phyloP scores from a whole-genome alignment of 257 asterid genomes.

The Nicotiana tabacum region DNA sequence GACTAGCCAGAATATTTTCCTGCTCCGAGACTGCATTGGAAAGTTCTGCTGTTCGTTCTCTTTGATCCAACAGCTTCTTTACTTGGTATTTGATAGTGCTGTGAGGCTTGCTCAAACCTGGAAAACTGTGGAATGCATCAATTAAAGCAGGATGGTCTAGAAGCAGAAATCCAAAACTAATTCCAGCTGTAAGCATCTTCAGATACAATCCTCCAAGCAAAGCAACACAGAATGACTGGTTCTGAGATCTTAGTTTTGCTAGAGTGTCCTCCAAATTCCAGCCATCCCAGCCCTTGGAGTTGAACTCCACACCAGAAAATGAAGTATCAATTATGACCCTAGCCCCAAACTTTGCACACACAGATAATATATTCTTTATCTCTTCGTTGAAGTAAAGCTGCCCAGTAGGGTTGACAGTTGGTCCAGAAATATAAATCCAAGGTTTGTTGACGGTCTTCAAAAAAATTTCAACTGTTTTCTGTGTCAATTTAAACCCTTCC shows the following conservation, averaged over 20 bases:
- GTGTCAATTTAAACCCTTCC: slow-evolving; percentile 66
- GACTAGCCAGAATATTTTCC: slow-evolving; percentile 45
- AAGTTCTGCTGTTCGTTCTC: slow-evolving; percentile 47
- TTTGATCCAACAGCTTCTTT: slow-evolving; percentile 70
- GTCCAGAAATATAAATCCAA: slow-evolving; percentile 92
- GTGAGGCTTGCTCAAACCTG: slow-evolving; percentile 87
- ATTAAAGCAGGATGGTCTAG: slow-evolving; percentile 57
- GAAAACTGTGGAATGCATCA: slow-evolving; percentile 72
- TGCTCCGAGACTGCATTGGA: slow-evolving; percentile 55
- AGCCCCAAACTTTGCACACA: slow-evolving; percentile 75
- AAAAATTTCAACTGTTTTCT: slow-evolving; percentile 45
- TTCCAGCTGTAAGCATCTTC: slow-evolving; percentile 88
- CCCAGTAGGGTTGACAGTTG: slow-evolving; percentile 84
- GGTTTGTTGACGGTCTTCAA: slow-evolving; percentile 52
- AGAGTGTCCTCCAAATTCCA: slow-evolving; percentile 71
- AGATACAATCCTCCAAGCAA: slow-evolving; percentile 80
- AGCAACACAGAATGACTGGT: slow-evolving; percentile 49
- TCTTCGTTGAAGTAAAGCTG: slow-evolving; percentile 75
- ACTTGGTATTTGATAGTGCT: slow-evolving; percentile 69
- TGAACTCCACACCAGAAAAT: slow-evolving; percentile 75
- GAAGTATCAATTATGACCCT: slow-evolving; percentile 81
- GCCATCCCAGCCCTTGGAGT: slow-evolving; percentile 42
- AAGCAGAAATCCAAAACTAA: slow-evolving; percentile 69
- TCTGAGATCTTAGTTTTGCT: slow-evolving; percentile 46
- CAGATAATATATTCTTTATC: slow-evolving; percentile 47